Evolutionary conservation across 345 rosid species (phyloP).

Genomic region (Lepidium africanum): DNA sequence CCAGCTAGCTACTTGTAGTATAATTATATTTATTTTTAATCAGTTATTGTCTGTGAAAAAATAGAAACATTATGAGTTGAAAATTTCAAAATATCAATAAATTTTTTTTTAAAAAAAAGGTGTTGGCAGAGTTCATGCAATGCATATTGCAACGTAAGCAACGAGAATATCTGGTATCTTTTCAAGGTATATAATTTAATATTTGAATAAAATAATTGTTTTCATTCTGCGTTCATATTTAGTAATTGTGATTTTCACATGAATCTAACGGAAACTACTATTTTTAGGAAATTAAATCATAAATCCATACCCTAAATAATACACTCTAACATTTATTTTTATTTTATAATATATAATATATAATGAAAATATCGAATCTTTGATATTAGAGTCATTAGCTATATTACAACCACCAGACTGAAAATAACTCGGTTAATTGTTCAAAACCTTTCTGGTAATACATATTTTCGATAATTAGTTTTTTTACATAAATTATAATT

Average conservation of each 20-base stretch:
- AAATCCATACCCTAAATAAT: too few species aligned
- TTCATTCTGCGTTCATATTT: background rate
- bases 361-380: too few species aligned
- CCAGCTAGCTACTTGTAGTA: constrained; percentile 5
- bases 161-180: constrained; percentile 31
- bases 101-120: background rate
- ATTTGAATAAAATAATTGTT: background rate
- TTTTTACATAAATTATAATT: too few species aligned
- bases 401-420: too few species aligned
- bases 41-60: background rate
- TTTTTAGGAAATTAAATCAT: too few species aligned
- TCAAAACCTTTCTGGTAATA: too few species aligned
- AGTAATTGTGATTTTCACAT: background rate
- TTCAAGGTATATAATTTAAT: background rate
- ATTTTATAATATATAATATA: too few species aligned
- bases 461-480: too few species aligned
- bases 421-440: too few species aligned
- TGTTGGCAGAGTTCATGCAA: constrained; percentile 24
- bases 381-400: too few species aligned
- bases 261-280: too few species aligned
- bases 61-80: constrained; percentile 3
- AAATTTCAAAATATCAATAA: background rate
- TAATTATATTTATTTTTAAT: background rate
- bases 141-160: constrained; percentile 23
- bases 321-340: too few species aligned